Evolutionary conservation across 192 early-diverging fungal species (phyloP), one percentile per base, ranked within the genome.

Genomic region (Spizellomyces punctatus): DNA sequence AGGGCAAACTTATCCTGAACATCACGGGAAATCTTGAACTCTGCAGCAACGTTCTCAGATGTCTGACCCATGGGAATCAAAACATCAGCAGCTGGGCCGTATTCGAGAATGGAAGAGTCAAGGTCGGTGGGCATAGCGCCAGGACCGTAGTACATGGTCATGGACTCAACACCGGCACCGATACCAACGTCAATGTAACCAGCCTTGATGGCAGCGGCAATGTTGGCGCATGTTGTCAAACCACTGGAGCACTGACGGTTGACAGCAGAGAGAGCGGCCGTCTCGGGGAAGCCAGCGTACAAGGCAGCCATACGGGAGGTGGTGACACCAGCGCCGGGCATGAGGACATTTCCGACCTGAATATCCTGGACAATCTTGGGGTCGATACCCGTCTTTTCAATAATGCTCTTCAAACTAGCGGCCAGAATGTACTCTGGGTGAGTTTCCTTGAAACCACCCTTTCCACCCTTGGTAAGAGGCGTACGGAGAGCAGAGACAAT

Each of bases 191-290:
- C 92, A 71, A 96, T 95, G 82, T 89, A 85, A 61, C 95, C 96
- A 42, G 91, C 79, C 79, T 90, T 89, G 82, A 98, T 96, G 58
- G 90, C 91, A 67, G 91, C 86, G 42, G 93, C 96, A 66, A 96
- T 91, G 76, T 91, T 84, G 62, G 86, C 92, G 58, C 91, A 90
- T 16, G 96, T 94, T 63, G 95, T 92, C 41, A 98, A 89, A 63
- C 96, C 95, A 62, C 89, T 91, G 54, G 94, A 94, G 87, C 95
- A 98, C 77, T 96, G 95, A 27, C 95, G 86, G 89, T 98, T 98
- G 76, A 94, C 89, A 21, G 93, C 94, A 66, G 83, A 89, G 46
- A 94, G 83, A 59, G 92, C 81, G 21, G 92, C 89, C 6, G 88
- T 85, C 56, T 93, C 87, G 8, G 96, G 94, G 84, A 94, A 94